A percentile compares a stretch with the other conserved stretches of the same genome.
phyloP scores from a whole-genome alignment of 805 yeast genomes.

The Jamesozyma jinghongensis region DNA sequence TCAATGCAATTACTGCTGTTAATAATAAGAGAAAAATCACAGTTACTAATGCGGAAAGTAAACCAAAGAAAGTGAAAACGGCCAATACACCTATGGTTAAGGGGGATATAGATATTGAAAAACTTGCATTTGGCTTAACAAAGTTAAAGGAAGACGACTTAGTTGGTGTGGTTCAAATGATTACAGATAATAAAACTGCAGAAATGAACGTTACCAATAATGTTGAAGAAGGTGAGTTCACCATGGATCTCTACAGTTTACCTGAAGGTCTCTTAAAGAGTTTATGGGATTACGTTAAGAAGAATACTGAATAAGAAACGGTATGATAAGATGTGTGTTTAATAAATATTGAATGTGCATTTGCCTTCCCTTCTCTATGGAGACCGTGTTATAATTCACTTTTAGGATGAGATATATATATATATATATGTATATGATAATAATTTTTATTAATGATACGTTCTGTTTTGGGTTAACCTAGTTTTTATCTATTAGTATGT shows the following conservation, averaged over 20 bases:
- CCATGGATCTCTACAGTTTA: constrained; percentile 87
- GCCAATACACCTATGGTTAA: constrained; percentile 39
- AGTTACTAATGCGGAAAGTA: constrained; percentile 27
- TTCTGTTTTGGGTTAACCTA: too few species aligned
- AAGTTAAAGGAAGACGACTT: constrained; percentile 86
- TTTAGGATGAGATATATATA: too few species aligned
- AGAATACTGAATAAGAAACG: constrained; percentile 41
- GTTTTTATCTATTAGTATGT: too few species aligned
- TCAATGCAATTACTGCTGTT: constrained; percentile 19
- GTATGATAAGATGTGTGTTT: too few species aligned
- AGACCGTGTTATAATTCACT: too few species aligned
- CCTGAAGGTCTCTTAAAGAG: constrained; percentile 87
- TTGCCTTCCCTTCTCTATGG: too few species aligned
- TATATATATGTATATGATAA: too few species aligned
- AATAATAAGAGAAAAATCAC: constrained; percentile 19
- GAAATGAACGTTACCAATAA: constrained; percentile 95
- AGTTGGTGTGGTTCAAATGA: constrained; percentile 93
- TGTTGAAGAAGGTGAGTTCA: constrained; percentile 93
- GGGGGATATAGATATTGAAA: constrained; percentile 79
- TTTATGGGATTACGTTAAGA: constrained; percentile 89
- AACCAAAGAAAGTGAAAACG: constrained; percentile 45
- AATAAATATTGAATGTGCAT: too few species aligned
- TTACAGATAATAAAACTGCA: constrained; percentile 86
- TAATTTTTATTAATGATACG: too few species aligned
- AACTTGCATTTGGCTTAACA: constrained; percentile 81